Evolutionary conservation across 371 early-diverging fungal species (phyloP).

Genomic region (Mortierella polycephala): DNA sequence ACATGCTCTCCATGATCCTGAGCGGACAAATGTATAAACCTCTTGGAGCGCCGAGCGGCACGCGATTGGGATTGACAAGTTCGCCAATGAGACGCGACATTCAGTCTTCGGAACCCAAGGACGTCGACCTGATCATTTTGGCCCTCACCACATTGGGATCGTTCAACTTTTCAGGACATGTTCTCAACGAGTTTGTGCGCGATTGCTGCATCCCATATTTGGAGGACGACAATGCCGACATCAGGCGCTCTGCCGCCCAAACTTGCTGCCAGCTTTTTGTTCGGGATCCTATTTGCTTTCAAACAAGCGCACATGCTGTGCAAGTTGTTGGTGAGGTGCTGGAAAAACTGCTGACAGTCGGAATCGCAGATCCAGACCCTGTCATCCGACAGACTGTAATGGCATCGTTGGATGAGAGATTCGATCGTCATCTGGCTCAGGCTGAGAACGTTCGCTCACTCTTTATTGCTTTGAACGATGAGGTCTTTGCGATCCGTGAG

Average conservation of each 20-base stretch:
- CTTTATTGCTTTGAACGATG: constrained; percentile 93
- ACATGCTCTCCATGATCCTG: constrained; percentile 89
- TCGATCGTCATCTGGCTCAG: constrained; percentile 92
- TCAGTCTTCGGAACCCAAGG: constrained; percentile 66
- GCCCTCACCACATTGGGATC: constrained; percentile 89
- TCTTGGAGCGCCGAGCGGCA: constrained; percentile 74
- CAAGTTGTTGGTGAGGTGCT: constrained; percentile 91
- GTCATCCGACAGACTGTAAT: constrained; percentile 85
- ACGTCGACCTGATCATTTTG: constrained; percentile 82
- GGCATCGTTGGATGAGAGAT: constrained; percentile 80
- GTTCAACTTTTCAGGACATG: constrained; percentile 89
- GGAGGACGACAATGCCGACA: constrained; percentile 84
- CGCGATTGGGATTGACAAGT: constrained; percentile 54
- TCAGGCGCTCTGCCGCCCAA: constrained; percentile 89
- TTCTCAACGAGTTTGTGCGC: constrained; percentile 91
- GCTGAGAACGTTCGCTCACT: constrained; percentile 91
- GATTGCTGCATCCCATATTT: constrained; percentile 89
- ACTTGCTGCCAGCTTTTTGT: constrained; percentile 89
- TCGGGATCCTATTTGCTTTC: constrained; percentile 78
- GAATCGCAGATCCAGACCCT: constrained; percentile 91
- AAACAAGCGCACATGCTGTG: constrained; percentile 86
- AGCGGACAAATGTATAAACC: constrained; percentile 89
- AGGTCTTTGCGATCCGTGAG: constrained; percentile 90
- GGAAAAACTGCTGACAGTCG: constrained; percentile 88
- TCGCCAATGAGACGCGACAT: constrained; percentile 59